phyloP scores from a whole-genome alignment of 2,329 filamentous ascomycete species.

The Proliferodiscus dingleyae region DNA sequence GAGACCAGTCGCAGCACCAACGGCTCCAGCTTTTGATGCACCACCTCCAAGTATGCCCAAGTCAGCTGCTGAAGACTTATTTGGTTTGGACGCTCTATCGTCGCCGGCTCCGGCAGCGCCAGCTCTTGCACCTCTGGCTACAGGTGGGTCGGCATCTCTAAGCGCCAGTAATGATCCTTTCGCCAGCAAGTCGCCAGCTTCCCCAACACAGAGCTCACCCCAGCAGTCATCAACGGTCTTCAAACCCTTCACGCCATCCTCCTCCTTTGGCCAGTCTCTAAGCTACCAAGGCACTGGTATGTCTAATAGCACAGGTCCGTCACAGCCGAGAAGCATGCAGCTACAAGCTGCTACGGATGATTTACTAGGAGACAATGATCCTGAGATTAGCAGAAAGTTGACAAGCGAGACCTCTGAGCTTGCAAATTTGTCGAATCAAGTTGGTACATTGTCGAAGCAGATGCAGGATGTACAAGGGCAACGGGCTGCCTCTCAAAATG shows the following conservation, averaged over 20 bases:
- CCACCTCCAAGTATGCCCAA: constrained; percentile 51
- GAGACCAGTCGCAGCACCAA: constrained; percentile 41
- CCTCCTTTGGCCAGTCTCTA: constrained; percentile 82
- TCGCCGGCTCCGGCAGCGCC: constrained; percentile 41
- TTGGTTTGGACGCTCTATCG: constrained; percentile 78
- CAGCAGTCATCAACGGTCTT: constrained; percentile 44
- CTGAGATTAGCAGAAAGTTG: constrained; percentile 81
- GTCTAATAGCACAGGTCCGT: constrained; percentile 34
- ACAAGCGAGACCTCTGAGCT: constrained; percentile 87
- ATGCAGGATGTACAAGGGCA: constrained; percentile 91
- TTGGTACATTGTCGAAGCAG: constrained; percentile 83
- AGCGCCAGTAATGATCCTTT: constrained; percentile 44
- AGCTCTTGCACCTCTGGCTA: constrained; percentile 59
- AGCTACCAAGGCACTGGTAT: constrained; percentile 69
- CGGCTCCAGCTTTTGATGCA: constrained; percentile 39
- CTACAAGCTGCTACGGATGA: constrained; percentile 63
- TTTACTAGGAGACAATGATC: constrained; percentile 84
- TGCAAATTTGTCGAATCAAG: constrained; percentile 93
- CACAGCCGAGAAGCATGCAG: constrained; percentile 34
- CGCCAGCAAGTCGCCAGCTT: constrained; percentile 35
- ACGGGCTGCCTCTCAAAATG: constrained; percentile 71
- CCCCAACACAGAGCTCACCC: constrained; percentile 23
- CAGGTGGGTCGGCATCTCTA: constrained; percentile 63
- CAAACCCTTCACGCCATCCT: constrained; percentile 89
- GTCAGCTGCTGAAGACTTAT: constrained; percentile 88